These are phyloP conservation scores for Gossypium stocksii DNA, from an alignment of 345 rosid genomes.

Conservation along the genomic window DNA sequence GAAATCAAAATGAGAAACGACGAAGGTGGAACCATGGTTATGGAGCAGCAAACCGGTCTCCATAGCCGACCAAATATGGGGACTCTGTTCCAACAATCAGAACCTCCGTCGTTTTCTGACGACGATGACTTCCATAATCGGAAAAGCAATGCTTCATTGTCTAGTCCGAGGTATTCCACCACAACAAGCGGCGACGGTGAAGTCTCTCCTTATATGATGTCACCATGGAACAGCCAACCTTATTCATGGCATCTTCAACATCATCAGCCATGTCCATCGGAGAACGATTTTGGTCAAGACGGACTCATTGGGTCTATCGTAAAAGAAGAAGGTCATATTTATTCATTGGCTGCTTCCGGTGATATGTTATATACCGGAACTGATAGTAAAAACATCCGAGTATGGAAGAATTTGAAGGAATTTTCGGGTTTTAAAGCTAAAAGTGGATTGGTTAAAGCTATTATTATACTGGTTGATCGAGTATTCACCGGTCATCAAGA, in stretches of 20 bases:
- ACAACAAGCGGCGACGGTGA: slow-evolving; percentile 45
- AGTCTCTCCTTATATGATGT: slow-evolving; percentile 38
- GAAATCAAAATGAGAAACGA: slow-evolving; percentile 24
- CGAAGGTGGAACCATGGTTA: slow-evolving; percentile 18
- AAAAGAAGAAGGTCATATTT: slow-evolving; percentile 60
- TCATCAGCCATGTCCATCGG: background rate
- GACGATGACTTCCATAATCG: slow-evolving; percentile 12
- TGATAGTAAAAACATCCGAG: slow-evolving; percentile 65
- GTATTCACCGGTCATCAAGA: slow-evolving; percentile 70
- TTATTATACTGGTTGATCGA: slow-evolving; percentile 36
- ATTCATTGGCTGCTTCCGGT: slow-evolving; percentile 57
- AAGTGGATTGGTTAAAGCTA: slow-evolving; percentile 55
- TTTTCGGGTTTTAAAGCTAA: slow-evolving; percentile 52
- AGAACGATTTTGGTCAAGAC: slow-evolving; percentile 24
- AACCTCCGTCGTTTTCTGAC: slow-evolving; percentile 21
- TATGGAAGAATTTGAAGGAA: slow-evolving; percentile 60
- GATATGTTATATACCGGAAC: slow-evolving; percentile 62
- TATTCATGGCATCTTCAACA: too few species aligned
- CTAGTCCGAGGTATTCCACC: slow-evolving; percentile 33
- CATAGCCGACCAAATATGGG: slow-evolving; percentile 49
- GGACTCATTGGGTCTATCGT: slow-evolving; percentile 56
- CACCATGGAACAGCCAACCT: slow-evolving; percentile 52
- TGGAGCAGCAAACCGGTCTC: slow-evolving; percentile 12
- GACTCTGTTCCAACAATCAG: slow-evolving; percentile 37
- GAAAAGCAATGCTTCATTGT: slow-evolving; percentile 33